Conservation (phyloP, 768 basidiomycete species). For the Collybiopsis luxurians region DNA sequence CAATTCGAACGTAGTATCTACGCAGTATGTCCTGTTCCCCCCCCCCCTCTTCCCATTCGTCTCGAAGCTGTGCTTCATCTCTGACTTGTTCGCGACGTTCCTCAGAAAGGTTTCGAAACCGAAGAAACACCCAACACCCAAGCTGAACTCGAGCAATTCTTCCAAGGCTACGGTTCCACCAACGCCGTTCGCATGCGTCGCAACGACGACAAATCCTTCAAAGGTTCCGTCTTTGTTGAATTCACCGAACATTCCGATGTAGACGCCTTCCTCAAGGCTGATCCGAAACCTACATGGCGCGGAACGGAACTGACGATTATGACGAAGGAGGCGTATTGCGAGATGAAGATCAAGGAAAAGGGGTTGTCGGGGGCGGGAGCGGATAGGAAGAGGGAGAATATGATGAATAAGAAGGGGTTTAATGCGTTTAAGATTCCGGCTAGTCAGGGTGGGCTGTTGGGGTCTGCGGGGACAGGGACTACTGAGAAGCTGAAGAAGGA, state of each 20-base stretch:
- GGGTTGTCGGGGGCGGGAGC: constrained; percentile 77
- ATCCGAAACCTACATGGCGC: constrained; percentile 80
- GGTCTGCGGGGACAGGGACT: constrained; percentile 9
- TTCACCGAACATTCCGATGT: constrained; percentile 70
- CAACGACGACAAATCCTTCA: constrained; percentile 82
- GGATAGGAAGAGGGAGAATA: constrained; percentile 51
- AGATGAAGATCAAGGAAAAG: constrained; percentile 96
- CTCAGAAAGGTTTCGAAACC: constrained; percentile 88
- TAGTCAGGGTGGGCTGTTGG: constrained; percentile 11
- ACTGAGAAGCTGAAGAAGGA: constrained; percentile 43
- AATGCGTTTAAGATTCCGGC: constrained; percentile 60
- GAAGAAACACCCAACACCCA: constrained; percentile 64
- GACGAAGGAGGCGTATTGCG: constrained; percentile 91
- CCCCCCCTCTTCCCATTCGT: not conserved
- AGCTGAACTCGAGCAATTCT: constrained; percentile 74
- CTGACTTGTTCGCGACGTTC: no score
- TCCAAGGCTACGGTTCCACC: constrained; percentile 70
- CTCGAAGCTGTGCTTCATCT: no score
- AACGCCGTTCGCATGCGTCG: constrained; percentile 89
- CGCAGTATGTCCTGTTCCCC: constrained; percentile 55
- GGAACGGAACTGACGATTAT: constrained; percentile 76
- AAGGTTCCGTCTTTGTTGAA: constrained; percentile 95
- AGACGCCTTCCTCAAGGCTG: constrained; percentile 73
- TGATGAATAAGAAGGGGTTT: constrained; percentile 57
- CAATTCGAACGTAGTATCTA: constrained; percentile 86